Evolutionary conservation across 176 grass and related monocot species (phyloP).

Genomic region (Luzula sylvatica): DNA sequence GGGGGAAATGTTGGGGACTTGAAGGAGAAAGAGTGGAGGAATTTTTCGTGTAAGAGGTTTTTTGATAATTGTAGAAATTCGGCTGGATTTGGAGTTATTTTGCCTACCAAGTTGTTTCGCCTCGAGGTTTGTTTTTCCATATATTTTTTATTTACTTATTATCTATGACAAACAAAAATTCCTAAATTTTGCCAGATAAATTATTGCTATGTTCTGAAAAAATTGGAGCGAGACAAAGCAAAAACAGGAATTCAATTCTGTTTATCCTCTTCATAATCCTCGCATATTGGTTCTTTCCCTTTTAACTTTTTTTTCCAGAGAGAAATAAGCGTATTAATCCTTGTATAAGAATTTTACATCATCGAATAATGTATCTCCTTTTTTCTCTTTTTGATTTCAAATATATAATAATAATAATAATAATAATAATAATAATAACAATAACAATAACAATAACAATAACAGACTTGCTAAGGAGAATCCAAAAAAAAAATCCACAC

Average conservation of each 20-base stretch:
- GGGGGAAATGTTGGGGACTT: constrained; percentile 56
- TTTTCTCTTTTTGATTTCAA: too few relatives aligned
- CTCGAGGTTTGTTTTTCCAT: constrained; percentile 49
- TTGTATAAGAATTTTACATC: constrained; percentile 7
- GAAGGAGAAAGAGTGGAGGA: constrained; percentile 49
- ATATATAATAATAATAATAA: too few relatives aligned
- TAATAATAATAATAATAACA: too few relatives aligned
- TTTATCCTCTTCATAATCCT: constrained; percentile 42
- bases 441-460: too few relatives aligned
- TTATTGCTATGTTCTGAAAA: constrained; percentile 82
- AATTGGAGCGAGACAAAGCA: constrained; percentile 55
- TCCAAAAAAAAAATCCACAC: too few relatives aligned
- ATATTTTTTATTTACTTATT: constrained; percentile 8
- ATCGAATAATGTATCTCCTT: neutral
- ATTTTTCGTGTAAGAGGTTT: constrained; percentile 43
- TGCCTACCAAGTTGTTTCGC: constrained; percentile 61
- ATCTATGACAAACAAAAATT: too few relatives aligned
- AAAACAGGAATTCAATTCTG: constrained; percentile 86
- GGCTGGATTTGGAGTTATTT: constrained; percentile 60
- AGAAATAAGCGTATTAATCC: neutral
- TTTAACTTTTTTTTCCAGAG: neutral
- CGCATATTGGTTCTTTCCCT: neutral
- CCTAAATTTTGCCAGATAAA: constrained; percentile 48
- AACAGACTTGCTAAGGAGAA: too few relatives aligned
- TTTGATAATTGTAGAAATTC: constrained; percentile 52